Conservation (phyloP, 495 filamentous ascomycete species). For the Penicillium turbatum region DNA sequence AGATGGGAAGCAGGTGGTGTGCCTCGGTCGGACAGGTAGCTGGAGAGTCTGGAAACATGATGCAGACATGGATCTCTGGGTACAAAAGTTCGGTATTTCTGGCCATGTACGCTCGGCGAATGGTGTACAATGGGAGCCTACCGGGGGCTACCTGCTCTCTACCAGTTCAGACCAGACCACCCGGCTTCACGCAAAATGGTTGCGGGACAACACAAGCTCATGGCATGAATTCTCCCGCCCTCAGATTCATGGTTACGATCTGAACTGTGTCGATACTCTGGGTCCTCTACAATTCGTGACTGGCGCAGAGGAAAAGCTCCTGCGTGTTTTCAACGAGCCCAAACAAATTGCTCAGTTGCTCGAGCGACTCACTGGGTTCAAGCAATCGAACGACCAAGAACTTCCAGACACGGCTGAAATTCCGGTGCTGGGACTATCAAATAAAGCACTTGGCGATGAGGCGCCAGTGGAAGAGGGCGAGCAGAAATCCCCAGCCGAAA, state of each 20-base stretch:
- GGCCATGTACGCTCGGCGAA: conserved; percentile 80
- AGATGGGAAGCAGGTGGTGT: conserved; percentile 64
- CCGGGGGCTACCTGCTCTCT: conserved; percentile 80
- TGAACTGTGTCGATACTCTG: conserved; percentile 85
- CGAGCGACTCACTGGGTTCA: conserved; percentile 59
- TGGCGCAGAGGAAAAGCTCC: conserved; percentile 96
- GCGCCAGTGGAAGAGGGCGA: conserved; percentile 44
- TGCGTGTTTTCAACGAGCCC: conserved; percentile 91
- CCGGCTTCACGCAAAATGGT: conserved; percentile 86
- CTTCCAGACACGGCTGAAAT: conserved; percentile 87
- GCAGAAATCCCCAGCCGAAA: conserved; percentile 22
- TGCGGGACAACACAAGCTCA: conserved; percentile 45
- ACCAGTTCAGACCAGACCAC: conserved; percentile 93
- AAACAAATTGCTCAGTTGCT: conserved; percentile 75
- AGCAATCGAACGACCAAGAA: conserved; percentile 34
- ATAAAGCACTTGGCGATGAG: conserved; percentile 74
- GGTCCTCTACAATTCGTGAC: conserved; percentile 73
- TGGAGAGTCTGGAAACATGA: conserved; percentile 79
- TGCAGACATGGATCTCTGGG: conserved; percentile 58
- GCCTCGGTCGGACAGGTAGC: conserved; percentile 84
- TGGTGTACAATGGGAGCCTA: conserved; percentile 76
- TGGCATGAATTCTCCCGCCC: conserved; percentile 97
- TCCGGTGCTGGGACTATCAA: conserved; percentile 91
- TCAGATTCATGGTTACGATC: conserved; percentile 96
- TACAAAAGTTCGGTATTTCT: conserved; percentile 68